A percentile compares a stretch with the other conserved stretches of the same genome.
Conservation (phyloP, 805 yeast species). For the Ogataea parapolymorpha region DNA sequence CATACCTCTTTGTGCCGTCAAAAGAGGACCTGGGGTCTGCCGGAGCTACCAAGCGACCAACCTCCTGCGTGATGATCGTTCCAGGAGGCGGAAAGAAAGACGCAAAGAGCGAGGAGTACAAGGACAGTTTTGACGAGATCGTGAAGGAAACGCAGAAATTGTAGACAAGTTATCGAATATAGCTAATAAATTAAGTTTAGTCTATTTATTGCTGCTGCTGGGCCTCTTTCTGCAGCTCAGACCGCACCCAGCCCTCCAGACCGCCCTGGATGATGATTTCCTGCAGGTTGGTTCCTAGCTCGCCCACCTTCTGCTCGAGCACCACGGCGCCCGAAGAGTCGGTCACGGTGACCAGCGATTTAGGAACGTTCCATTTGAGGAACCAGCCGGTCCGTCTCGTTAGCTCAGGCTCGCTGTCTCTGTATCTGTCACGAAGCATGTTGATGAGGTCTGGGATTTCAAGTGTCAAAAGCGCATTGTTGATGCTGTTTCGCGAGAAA, state of each 20-base stretch:
- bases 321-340: conserved; percentile 62
- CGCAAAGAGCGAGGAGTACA: conserved; percentile 76
- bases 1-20: conserved; percentile 91
- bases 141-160: conserved; percentile 78
- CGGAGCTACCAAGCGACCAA: conserved; percentile 98
- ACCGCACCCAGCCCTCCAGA: conserved; percentile 94
- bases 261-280: conserved; percentile 98
- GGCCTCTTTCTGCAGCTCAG: conserved; percentile 46
- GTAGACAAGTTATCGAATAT: conserved; percentile 13
- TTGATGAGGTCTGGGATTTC: conserved; percentile 88
- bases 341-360: conserved; percentile 73
- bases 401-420: conserved; percentile 53
- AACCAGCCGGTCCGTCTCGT: conserved; percentile 95
- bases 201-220: neutral
- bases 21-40: conserved; percentile 98
- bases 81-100: conserved; percentile 95
- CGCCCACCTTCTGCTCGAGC: conserved; percentile 87
- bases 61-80: conserved; percentile 94
- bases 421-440: conserved; percentile 67
- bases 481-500: conserved; percentile 92
- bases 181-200: conserved; percentile 1
- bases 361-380: conserved; percentile 89
- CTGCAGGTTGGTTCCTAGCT: conserved; percentile 90
- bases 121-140: conserved; percentile 88
- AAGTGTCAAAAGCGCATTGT: conserved; percentile 89